Evolutionary conservation across 2,329 filamentous ascomycete species (phyloP).

Genomic region (Fusarium veterinarium): DNA sequence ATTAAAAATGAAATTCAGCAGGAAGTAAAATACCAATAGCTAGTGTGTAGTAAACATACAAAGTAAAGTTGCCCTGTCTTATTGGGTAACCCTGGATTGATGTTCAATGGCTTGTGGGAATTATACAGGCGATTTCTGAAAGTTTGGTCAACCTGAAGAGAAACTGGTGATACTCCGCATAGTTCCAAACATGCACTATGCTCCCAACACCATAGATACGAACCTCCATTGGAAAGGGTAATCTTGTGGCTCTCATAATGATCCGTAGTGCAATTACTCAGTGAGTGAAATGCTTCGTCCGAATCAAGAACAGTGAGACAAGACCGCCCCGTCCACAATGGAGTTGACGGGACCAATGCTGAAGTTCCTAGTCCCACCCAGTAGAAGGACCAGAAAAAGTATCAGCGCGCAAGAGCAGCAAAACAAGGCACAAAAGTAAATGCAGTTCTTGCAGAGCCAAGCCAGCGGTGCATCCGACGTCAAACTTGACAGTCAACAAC

Average conservation of each 20-base stretch:
- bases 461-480: background rate
- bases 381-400: background rate
- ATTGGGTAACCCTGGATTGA: too few species aligned
- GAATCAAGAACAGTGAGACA: background rate
- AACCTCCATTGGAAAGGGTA: background rate
- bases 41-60: too few species aligned
- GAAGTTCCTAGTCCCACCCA: background rate
- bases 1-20: too few species aligned
- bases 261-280: background rate
- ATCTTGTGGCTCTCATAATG: background rate
- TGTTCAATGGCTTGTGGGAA: too few species aligned
- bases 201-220: background rate
- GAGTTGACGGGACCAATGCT: background rate
- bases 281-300: background rate
- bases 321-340: background rate
- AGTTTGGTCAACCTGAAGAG: background rate
- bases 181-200: background rate
- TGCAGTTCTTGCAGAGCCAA: background rate
- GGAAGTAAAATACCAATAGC: too few species aligned
- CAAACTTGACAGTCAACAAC: conserved; percentile 1
- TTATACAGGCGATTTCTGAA: background rate
- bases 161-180: background rate
- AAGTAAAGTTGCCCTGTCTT: too few species aligned
- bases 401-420: background rate
- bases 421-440: background rate